Percentiles rank a stretch among this genome's conserved stretches.
phyloP scores from a whole-genome alignment of 768 basidiomycete genomes.

The Auricularia auricula-judae region DNA sequence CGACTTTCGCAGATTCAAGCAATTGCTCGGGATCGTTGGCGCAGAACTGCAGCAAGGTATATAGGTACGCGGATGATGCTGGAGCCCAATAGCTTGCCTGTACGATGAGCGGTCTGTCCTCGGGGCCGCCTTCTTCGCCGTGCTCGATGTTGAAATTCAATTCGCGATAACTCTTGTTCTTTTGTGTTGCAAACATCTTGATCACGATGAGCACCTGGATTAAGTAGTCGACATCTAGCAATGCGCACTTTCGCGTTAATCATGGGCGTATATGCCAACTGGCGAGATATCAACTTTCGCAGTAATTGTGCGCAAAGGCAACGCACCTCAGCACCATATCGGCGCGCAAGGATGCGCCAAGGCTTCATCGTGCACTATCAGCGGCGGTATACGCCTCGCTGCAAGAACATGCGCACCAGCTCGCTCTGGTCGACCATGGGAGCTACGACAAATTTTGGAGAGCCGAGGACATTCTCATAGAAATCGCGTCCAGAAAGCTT shows the following conservation, averaged over 20 bases:
- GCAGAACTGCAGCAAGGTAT: constrained; percentile 47
- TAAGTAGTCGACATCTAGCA: background rate
- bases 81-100: constrained; percentile 31
- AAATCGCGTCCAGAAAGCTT: constrained; percentile 76
- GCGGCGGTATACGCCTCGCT: background rate
- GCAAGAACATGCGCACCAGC: constrained; percentile 46
- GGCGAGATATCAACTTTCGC: constrained; percentile 3
- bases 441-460: constrained; percentile 83
- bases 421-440: constrained; percentile 99
- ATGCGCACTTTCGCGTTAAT: constrained; percentile 74
- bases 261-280: constrained; percentile 97
- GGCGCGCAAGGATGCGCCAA: constrained; percentile 74
- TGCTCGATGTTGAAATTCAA: constrained; percentile 54
- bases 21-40: constrained; percentile 78
- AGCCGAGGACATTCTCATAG: constrained; percentile 65
- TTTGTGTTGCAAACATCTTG: constrained; percentile 52
- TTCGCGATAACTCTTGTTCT: constrained; percentile 44
- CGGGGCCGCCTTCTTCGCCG: constrained; percentile 73
- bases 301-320: background rate
- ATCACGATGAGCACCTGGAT: background rate
- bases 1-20: constrained; percentile 61
- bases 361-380: constrained; percentile 38
- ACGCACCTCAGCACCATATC: constrained; percentile 70
- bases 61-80: background rate
- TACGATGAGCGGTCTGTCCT: constrained; percentile 77